Evolutionary conservation across 768 basidiomycete species (phyloP).

Genomic region (Strobilomyces dryophilus): DNA sequence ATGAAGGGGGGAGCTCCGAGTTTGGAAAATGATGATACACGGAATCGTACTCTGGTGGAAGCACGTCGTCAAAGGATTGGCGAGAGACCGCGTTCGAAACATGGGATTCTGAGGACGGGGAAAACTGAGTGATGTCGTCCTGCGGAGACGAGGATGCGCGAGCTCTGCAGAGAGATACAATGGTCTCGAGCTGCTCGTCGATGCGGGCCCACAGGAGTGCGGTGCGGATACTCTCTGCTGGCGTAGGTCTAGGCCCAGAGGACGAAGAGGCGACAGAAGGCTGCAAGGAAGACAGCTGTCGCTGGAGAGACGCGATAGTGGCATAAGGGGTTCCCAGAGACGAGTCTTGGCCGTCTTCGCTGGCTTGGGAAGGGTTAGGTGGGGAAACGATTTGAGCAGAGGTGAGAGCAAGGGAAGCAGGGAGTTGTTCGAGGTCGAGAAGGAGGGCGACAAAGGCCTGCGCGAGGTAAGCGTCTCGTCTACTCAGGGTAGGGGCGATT

Average conservation of each 20-base stretch:
- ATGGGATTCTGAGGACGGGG: constrained; percentile 39
- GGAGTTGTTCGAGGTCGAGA: constrained; percentile 61
- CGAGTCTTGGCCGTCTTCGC: background rate
- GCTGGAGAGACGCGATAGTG: constrained; percentile 57
- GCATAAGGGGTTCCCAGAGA: constrained; percentile 27
- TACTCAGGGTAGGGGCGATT: constrained; percentile 40
- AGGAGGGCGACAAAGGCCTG: constrained; percentile 67
- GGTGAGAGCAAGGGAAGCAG: constrained; percentile 26
- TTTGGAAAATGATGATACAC: constrained; percentile 10
- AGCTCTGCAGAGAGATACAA: constrained; percentile 63
- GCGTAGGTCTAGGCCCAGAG: constrained; percentile 26
- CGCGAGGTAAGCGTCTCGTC: constrained; percentile 59
- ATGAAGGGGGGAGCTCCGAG: constrained; percentile 26
- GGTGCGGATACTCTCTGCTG: constrained; percentile 50
- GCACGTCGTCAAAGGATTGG: constrained; percentile 28
- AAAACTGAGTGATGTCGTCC: constrained; percentile 4
- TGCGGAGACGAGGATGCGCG: constrained; percentile 33
- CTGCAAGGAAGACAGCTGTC: constrained; percentile 66
- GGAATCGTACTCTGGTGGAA: constrained; percentile 54
- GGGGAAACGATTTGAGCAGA: constrained; percentile 13
- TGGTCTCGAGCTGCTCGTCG: constrained; percentile 67
- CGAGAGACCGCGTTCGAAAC: background rate
- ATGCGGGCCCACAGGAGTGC: constrained; percentile 73
- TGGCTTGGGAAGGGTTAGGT: constrained; percentile 4
- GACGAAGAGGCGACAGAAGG: constrained; percentile 20